Base-by-base conservation (phyloP, 2,329 filamentous ascomycete genomes). In the Colletotrichum endophyticum region DNA sequence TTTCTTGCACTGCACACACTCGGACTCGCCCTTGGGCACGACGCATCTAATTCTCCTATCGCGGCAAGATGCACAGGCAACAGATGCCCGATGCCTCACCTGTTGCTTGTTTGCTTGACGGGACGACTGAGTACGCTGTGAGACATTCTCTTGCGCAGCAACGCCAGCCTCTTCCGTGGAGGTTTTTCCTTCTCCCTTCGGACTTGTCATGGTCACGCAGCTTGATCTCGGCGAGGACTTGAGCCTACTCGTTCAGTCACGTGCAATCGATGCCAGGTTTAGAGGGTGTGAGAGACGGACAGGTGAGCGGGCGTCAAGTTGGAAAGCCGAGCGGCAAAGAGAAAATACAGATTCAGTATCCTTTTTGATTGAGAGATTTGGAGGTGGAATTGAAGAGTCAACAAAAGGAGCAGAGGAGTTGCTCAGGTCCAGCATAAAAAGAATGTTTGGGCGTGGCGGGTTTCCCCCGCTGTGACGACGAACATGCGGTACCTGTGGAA, bases 11-110 rank as follows among this genome's bases (percentile, higher is more conserved):
- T 91, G 89, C 25, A 86, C 87, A 80, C 90, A 91, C 75, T 86
- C 85, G 12, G 83, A 83, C 75, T 90, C 86, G 15, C 89, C 89
- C 57, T 88, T 85, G 59, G 88, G 89, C 12, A 91, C 89, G 4
- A 91, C 90, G 77, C 90, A 91, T 79, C 90, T 82, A 70, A 85
- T 84, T 73, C 84, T 83, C 53, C 86, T 81, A 73, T 87, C 86
- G 72, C 90, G 86, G 79, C 90, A 91, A 6, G 89, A 88, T 5
- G 88, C 88, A 81, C 90, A 91, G 12, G 90, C 90, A 73, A 91
- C 87, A 4, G 89, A 91, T 32, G 90, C 90, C 73, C 90, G 83
- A 77, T 88, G 86, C 16, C 87, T 84, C 30, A 86, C 80, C 70
- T 86, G 84, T 36, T 83, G 83, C 68, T 86, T 86, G 59, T 28